Conservation (phyloP, 2,329 filamentous ascomycete species). For the Neophaeococcomyces mojaviensis region DNA sequence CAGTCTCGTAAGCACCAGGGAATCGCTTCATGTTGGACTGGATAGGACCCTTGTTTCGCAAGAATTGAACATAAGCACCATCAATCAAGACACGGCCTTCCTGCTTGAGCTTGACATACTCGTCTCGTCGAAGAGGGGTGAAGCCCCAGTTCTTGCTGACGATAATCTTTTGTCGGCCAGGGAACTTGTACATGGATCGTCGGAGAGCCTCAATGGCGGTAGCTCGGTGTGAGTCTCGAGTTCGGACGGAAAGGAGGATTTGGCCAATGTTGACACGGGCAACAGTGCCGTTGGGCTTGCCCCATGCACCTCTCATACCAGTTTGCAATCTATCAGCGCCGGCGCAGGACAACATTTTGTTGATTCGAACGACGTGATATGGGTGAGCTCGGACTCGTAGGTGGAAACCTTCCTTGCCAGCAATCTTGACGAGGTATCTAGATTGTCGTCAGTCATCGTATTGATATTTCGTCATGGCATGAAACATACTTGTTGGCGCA, state of each 20-base stretch:
- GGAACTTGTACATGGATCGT: conserved; percentile 99
- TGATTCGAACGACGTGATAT: conserved; percentile 99
- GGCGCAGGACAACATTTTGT: conserved; percentile 99
- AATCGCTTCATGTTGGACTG: conserved; percentile 85
- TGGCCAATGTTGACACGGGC: conserved; percentile 99
- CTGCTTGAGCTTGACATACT: conserved; percentile 93
- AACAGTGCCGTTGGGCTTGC: conserved; percentile 97
- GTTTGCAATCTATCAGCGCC: conserved; percentile 99
- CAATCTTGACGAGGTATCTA: conserved; percentile 61
- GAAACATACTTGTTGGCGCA: conserved; percentile 89
- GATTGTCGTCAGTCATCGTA: conserved; percentile 9
- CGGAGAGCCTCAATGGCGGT: conserved; percentile 97
- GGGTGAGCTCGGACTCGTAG: conserved; percentile 80
- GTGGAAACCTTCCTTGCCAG: conserved; percentile 66
- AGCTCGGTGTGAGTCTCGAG: conserved; percentile 87
- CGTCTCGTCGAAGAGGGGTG: conserved; percentile 94
- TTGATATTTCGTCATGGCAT: too few species aligned
- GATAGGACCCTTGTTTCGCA: conserved; percentile 83
- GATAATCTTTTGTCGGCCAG: conserved; percentile 99
- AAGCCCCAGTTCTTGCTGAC: conserved; percentile 99
- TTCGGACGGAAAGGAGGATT: conserved; percentile 95
- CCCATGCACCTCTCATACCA: conserved; percentile 99
- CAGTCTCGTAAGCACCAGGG: conserved; percentile 68
- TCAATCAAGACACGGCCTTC: conserved; percentile 91
- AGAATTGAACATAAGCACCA: conserved; percentile 99